Percentiles rank a stretch among this genome's conserved stretches.
Conservation (phyloP, 2,329 filamentous ascomycete species). For the Exophiala sp. region DNA sequence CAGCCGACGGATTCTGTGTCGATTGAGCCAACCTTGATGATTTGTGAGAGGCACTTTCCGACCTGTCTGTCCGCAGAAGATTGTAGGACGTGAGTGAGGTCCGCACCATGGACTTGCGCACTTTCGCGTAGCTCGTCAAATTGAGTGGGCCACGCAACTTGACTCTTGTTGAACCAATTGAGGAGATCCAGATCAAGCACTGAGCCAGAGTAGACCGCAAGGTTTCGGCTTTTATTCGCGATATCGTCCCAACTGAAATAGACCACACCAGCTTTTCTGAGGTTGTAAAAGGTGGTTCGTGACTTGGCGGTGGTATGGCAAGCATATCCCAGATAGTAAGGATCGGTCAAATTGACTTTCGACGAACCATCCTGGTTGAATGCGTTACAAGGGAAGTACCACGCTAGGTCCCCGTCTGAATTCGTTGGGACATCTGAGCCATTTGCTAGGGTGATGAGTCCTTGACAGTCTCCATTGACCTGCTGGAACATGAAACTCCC, state of each 20-base stretch:
- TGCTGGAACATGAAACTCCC: conserved; percentile 98
- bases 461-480: conserved; percentile 95
- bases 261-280: conserved; percentile 73
- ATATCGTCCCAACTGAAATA: conserved; percentile 97
- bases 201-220: conserved; percentile 90
- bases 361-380: conserved; percentile 93
- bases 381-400: conserved; percentile 92
- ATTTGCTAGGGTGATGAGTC: conserved; percentile 68
- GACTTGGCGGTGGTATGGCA: conserved; percentile 75
- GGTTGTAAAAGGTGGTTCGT: conserved; percentile 71
- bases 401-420: conserved; percentile 69
- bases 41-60: conserved; percentile 84
- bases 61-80: conserved; percentile 72
- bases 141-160: conserved; percentile 70
- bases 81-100: conserved; percentile 86
- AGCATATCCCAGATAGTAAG: conserved; percentile 77
- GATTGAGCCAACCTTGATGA: conserved; percentile 91
- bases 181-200: conserved; percentile 88
- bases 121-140: conserved; percentile 78
- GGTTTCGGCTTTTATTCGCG: conserved; percentile 80
- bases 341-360: conserved; percentile 67
- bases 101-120: conserved; percentile 70
- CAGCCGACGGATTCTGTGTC: conserved; percentile 96
- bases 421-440: conserved; percentile 78
- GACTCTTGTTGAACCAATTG: conserved; percentile 79